Evolutionary conservation across 768 basidiomycete species (phyloP).

Genomic region (Boletus reticulatus): DNA sequence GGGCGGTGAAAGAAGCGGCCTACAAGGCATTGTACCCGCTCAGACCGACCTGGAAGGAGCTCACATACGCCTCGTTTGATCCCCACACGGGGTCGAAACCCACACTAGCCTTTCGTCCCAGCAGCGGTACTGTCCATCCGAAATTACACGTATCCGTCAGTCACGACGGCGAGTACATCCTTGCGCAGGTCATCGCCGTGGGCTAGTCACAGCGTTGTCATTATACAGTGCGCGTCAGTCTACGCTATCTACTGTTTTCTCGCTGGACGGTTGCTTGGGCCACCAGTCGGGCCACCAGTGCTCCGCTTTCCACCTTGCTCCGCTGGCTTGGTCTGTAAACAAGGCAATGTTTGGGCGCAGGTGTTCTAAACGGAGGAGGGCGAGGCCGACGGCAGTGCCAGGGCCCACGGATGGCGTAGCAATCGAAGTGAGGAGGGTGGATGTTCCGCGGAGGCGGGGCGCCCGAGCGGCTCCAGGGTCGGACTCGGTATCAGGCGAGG

Average conservation of each 20-base stretch:
- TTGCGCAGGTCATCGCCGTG: slow-evolving; percentile 58
- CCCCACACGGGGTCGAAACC: slow-evolving; percentile 41
- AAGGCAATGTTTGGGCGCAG: slow-evolving; percentile 27
- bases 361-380: slow-evolving; percentile 78
- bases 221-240: slow-evolving; percentile 15
- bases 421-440: slow-evolving; percentile 66
- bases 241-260: slow-evolving; percentile 16
- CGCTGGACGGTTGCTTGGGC: slow-evolving; percentile 35
- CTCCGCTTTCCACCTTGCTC: slow-evolving; percentile 39
- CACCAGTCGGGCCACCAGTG: slow-evolving; percentile 73
- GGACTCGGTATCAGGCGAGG: slow-evolving; percentile 5
- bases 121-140: not conserved
- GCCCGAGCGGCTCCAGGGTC: slow-evolving; percentile 33
- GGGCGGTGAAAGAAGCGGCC: slow-evolving; percentile 82
- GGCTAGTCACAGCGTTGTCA: not conserved
- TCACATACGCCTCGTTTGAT: slow-evolving; percentile 46
- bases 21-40: slow-evolving; percentile 83
- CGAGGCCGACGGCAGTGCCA: slow-evolving; percentile 60
- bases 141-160: slow-evolving; percentile 68
- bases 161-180: slow-evolving; percentile 79
- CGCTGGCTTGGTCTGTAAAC: slow-evolving; percentile 9
- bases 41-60: slow-evolving; percentile 71
- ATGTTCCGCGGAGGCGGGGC: slow-evolving; percentile 67
- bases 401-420: slow-evolving; percentile 25
- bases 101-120: slow-evolving; percentile 31